These are phyloP conservation scores for Atalantia buxifolia DNA, from an alignment of 345 rosid genomes.

Conservation along the genomic window DNA sequence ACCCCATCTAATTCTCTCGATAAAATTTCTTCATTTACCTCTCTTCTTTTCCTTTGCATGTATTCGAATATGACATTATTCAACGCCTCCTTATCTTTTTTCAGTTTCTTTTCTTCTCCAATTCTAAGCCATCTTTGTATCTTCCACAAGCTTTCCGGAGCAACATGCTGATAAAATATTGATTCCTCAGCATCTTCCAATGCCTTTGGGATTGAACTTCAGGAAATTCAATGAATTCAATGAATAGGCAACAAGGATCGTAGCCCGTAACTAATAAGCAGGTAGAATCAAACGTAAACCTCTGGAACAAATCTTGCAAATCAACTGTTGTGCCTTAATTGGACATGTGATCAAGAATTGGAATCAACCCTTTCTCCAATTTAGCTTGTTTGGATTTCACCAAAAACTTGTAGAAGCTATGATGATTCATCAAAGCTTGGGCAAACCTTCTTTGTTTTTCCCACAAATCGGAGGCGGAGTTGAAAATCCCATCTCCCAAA, in stretches of 20 bases:
- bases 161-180: constrained; percentile 18
- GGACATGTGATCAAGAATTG: constrained; percentile 30
- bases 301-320: constrained; percentile 37
- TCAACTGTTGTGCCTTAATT: constrained; percentile 21
- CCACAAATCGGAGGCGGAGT: no score
- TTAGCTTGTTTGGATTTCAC: no score
- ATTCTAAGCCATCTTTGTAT: constrained; percentile 28
- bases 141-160: constrained; percentile 34
- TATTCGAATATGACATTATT: constrained; percentile 19
- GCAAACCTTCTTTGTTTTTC: no score
- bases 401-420: no score
- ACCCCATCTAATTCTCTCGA: constrained; percentile 2
- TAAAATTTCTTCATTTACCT: constrained; percentile 2
- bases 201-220: constrained; percentile 26
- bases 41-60: constrained; percentile 30
- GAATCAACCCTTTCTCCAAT: constrained; percentile 33
- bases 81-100: constrained; percentile 13
- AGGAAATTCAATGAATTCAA: constrained; percentile 35
- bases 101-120: constrained; percentile 42
- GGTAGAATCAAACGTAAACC: constrained; percentile 45
- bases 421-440: no score
- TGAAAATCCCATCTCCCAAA: no score
- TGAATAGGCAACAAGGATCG: constrained; percentile 44
- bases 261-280: constrained; percentile 40
- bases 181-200: constrained; percentile 37